phyloP scores from a whole-genome alignment of 768 basidiomycete genomes.

The Termitomyces sp. region DNA sequence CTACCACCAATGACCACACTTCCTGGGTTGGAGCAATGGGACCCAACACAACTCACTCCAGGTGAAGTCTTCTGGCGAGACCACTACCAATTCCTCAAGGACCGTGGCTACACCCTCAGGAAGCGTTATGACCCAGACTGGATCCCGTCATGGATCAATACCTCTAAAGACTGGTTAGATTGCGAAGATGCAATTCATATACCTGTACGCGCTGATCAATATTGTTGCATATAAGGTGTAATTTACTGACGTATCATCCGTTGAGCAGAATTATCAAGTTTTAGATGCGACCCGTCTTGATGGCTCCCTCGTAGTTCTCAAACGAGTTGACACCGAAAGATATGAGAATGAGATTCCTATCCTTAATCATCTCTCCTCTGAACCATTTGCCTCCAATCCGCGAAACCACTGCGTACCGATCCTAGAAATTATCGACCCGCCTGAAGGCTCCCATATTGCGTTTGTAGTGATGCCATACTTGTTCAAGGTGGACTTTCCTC shows the following conservation, averaged over 20 bases:
- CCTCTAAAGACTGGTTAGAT: neutral
- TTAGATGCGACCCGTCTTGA: slow-evolving; percentile 33
- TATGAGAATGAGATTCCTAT: slow-evolving; percentile 31
- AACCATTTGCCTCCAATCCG: slow-evolving; percentile 20
- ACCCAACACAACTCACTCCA: neutral
- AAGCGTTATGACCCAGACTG: slow-evolving; percentile 3
- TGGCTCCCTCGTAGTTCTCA: slow-evolving; percentile 26
- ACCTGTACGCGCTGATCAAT: neutral
- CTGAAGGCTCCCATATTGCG: slow-evolving; percentile 14
- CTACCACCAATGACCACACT: neutral
- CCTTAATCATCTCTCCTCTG: slow-evolving; percentile 19
- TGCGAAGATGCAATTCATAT: slow-evolving; percentile 1
- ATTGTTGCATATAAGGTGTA: neutral
- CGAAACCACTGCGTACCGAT: slow-evolving; percentile 16
- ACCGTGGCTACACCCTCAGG: slow-evolving; percentile 8
- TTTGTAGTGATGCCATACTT: slow-evolving; percentile 29
- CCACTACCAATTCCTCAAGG: slow-evolving; percentile 2
- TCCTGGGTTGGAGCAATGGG: neutral
- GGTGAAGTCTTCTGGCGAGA: slow-evolving; percentile 3
- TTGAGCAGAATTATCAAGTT: neutral
- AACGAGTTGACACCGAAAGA: slow-evolving; percentile 11
- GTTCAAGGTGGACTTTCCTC: slow-evolving; percentile 13
- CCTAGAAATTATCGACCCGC: slow-evolving; percentile 16
- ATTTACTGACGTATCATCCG: neutral
- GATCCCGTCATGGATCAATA: slow-evolving; percentile 6